phyloP scores from a whole-genome alignment of 73 alveolate species.

The Symbiodinium natans region DNA sequence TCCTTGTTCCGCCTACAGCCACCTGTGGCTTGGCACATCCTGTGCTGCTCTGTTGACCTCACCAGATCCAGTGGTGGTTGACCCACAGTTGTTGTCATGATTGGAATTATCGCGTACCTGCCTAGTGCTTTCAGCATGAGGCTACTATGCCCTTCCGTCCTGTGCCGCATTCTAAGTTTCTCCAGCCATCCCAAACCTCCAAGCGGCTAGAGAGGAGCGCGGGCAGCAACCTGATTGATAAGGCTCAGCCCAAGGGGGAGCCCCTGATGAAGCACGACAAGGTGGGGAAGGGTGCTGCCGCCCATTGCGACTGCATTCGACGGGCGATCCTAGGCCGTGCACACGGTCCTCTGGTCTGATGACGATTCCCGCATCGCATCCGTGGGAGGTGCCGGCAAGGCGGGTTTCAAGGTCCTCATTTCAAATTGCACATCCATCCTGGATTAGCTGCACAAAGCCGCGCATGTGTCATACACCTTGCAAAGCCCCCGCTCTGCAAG shows the following conservation, averaged over 20 bases:
- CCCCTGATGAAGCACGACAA: constrained; percentile 93
- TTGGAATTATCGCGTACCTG: not conserved
- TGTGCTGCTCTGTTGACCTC: not conserved
- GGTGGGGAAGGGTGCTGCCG: not conserved
- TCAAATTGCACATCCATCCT: not conserved
- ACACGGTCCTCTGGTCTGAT: constrained; percentile 85
- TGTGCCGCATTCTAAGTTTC: not conserved
- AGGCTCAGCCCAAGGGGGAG: constrained; percentile 92
- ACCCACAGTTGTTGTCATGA: not conserved
- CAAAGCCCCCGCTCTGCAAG: constrained; percentile 11
- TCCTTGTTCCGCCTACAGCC: constrained; percentile 79
- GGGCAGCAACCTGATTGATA: not conserved
- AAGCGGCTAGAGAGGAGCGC: not conserved
- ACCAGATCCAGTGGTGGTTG: not conserved
- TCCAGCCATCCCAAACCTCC: not conserved
- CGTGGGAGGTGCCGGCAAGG: constrained; percentile 93
- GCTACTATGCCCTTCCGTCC: constrained; percentile 88
- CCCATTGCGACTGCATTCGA: no score
- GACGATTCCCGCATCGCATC: constrained; percentile 79
- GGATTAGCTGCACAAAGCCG: not conserved
- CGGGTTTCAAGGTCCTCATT: not conserved
- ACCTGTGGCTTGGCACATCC: constrained; percentile 27
- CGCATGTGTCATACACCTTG: not conserved
- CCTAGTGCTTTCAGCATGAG: not conserved
- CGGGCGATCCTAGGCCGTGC: constrained; percentile 50